Evolutionary conservation across 805 yeast species (phyloP).

Genomic region (Pichia insulana): DNA sequence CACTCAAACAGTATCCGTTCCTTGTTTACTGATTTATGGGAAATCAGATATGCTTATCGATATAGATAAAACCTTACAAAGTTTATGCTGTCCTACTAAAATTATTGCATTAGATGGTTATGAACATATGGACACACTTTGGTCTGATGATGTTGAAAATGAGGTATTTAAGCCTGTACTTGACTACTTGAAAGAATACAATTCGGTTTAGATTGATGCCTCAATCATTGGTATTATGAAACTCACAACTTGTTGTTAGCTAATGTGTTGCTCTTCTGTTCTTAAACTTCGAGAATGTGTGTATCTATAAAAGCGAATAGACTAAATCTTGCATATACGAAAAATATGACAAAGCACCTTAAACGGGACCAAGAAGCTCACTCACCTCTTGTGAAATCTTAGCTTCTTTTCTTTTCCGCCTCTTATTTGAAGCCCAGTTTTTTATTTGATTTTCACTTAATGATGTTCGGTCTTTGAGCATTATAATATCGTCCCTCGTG

Average conservation of each 20-base stretch:
- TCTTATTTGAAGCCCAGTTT: slow-evolving; percentile 9
- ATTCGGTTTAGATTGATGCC: too few species aligned
- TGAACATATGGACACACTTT: slow-evolving; percentile 84
- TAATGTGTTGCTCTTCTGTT: too few species aligned
- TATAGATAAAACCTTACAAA: slow-evolving; percentile 60
- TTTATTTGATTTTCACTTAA: slow-evolving; percentile 6
- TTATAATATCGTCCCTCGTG: slow-evolving; percentile 4
- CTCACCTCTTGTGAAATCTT: not conserved
- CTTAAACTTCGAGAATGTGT: too few species aligned
- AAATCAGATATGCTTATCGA: slow-evolving; percentile 78
- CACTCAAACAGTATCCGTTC: slow-evolving; percentile 58
- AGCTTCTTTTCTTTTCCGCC: slow-evolving; percentile 6
- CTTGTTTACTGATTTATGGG: slow-evolving; percentile 76
- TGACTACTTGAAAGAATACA: not conserved
- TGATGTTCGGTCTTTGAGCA: not conserved
- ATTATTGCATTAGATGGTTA: slow-evolving; percentile 50
- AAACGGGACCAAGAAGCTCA: too few species aligned
- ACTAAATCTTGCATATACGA: too few species aligned
- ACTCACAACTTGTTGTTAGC: too few species aligned
- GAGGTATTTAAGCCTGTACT: slow-evolving; percentile 28
- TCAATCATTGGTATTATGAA: too few species aligned
- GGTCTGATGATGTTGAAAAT: slow-evolving; percentile 65
- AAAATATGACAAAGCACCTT: too few species aligned
- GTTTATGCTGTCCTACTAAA: slow-evolving; percentile 43
- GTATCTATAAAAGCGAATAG: too few species aligned